phyloP scores from a whole-genome alignment of 169 alveolate genomes.

The Plasmodium malariae region DNA sequence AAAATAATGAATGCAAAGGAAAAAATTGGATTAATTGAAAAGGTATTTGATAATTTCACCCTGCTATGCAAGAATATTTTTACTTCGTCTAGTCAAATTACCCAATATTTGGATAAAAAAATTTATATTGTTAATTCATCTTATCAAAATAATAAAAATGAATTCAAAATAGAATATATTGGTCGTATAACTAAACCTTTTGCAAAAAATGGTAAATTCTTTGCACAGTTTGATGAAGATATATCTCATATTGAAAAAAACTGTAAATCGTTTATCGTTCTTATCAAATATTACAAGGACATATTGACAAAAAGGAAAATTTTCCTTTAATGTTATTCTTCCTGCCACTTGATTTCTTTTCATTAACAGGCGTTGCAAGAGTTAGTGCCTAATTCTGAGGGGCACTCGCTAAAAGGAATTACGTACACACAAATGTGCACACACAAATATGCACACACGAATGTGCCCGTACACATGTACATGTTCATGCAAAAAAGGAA shows the following conservation, averaged over 20 bases:
- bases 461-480: no score
- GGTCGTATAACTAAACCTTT: constrained; percentile 44
- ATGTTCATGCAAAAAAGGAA: no score
- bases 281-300: constrained; percentile 51
- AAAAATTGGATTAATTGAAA: constrained; percentile 52
- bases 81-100: constrained; percentile 23
- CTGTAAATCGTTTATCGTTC: constrained; percentile 11
- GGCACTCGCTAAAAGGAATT: no score
- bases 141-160: constrained; percentile 2
- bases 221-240: constrained; percentile 56
- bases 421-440: no score
- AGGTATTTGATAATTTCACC: constrained; percentile 25
- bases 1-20: constrained; percentile 33
- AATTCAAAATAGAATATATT: neutral
- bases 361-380: no score
- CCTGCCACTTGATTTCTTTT: no score
- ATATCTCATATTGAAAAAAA: constrained; percentile 23
- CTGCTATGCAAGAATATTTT: constrained; percentile 39
- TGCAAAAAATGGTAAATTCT: constrained; percentile 62
- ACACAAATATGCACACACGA: no score
- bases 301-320: constrained; percentile 44
- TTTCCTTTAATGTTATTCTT: neutral
- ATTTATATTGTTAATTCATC: constrained; percentile 9
- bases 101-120: constrained; percentile 16
- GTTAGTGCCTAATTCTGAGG: no score